Conservation (phyloP, 2,329 filamentous ascomycete species). For the Spiromastix sp. region DNA sequence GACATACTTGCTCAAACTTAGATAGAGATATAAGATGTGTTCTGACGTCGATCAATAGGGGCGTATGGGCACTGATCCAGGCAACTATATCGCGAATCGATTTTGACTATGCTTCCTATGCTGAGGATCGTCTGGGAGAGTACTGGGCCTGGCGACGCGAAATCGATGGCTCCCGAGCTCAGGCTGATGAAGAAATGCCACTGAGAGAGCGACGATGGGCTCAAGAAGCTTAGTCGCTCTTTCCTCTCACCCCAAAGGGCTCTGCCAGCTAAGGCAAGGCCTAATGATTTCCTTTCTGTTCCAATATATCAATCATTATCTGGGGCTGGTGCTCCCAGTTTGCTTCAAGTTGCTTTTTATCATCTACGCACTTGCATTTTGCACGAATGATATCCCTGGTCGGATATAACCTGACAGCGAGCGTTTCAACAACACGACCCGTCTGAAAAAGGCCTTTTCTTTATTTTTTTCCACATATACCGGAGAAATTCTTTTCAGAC, state of each 20-base stretch:
- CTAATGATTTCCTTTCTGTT: too few species aligned
- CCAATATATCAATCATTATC: too few species aligned
- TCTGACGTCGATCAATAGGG: conserved; percentile 45
- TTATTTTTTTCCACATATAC: conserved; percentile 27
- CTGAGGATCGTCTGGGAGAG: conserved; percentile 74
- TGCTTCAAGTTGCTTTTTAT: too few species aligned
- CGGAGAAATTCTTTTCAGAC: conserved; percentile 38
- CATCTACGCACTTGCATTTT: too few species aligned
- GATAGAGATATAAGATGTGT: neutral
- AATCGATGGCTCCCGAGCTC: conserved; percentile 49
- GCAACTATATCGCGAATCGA: conserved; percentile 89
- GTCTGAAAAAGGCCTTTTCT: neutral
- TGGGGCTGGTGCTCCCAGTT: too few species aligned
- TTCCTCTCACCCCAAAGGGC: too few species aligned
- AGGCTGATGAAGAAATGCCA: conserved; percentile 50
- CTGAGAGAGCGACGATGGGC: conserved; percentile 75
- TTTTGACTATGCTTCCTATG: conserved; percentile 91
- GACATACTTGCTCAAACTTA: conserved; percentile 2
- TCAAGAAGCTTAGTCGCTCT: conserved; percentile 39
- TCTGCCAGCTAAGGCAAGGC: too few species aligned
- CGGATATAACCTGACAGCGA: conserved; percentile 2
- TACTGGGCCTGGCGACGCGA: conserved; percentile 89
- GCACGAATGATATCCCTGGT: too few species aligned
- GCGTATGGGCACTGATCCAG: conserved; percentile 93
- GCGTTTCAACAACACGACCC: conserved; percentile 9